Base-by-base conservation (phyloP, 2,329 filamentous ascomycete genomes). In the Byssochlamys sp. region DNA sequence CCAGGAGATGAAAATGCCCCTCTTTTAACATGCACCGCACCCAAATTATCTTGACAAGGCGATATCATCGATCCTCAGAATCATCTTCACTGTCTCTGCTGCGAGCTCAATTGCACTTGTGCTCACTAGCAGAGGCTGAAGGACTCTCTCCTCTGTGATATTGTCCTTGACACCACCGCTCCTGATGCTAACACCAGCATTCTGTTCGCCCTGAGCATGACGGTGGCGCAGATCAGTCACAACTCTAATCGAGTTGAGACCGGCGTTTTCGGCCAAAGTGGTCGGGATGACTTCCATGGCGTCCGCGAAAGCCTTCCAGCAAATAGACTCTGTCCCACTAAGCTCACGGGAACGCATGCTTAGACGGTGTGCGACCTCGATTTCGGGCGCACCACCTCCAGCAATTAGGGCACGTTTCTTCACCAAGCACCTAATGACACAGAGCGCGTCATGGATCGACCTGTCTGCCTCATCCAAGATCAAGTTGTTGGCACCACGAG, bases 381-480 rank as follows among this genome's bases (percentile, higher is more conserved):
- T 95, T 76, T 99, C 94, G 27, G 94, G 90, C 1, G 94, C 94
- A 71, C 94, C 94, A 69, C 94, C 94, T 74, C 94, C 94, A 12
- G 95, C 92, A 67, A 99, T 95, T 58, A 99, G 84, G n/a, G 94
- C 94, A 79, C 95, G 95, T 85, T 97, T 99, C 85, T 99, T 99
- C 66, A 99, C 94, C 60, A 99, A 78, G 72, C 94, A 99, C 67
- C 94, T 88, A 66, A 99, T 91, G 54, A 97, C 94, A 73, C 94
- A 99, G 63, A 97, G 90, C 29, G 94, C 94, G 69, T 99, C 94
- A 81, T 99, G 94, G 57, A 99, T 83, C 65, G 89, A 94, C 67
- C 94, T 90, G 81, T 97, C 94, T 0, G 94, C 95, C 78, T 99
- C 94, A 71, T 99, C 94, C 54, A 99, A 81, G 69, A 99, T 96